These are phyloP conservation scores for Erigeron philadelphicus DNA, from an alignment of 140 eudicot genomes.

Conservation along the genomic window DNA sequence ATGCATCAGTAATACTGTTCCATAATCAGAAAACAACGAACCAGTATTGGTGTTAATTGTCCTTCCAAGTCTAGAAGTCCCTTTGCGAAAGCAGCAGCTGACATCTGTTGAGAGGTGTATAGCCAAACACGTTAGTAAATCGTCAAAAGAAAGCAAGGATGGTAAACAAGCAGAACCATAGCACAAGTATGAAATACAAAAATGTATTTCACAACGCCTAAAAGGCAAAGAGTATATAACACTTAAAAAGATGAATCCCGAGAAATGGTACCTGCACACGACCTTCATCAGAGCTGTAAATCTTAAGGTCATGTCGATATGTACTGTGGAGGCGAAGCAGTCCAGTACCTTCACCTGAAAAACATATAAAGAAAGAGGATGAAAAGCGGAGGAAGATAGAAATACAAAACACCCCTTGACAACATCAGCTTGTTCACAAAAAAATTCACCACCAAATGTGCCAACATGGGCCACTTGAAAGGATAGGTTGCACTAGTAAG, in stretches of 20 bases:
- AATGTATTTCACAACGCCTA: slow-evolving; percentile 4
- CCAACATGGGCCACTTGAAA: slow-evolving; percentile 11
- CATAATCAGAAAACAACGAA: slow-evolving; percentile 25
- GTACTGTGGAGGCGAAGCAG: slow-evolving; percentile 98
- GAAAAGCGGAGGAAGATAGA: not conserved
- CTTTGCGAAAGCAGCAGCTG: slow-evolving; percentile 99
- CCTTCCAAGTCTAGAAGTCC: slow-evolving; percentile 99
- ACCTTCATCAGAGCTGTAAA: slow-evolving; percentile 98
- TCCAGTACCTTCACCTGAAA: slow-evolving; percentile 97
- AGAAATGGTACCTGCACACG: slow-evolving; percentile 74
- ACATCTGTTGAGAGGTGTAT: slow-evolving; percentile 58
- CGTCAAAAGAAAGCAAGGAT: slow-evolving; percentile 11
- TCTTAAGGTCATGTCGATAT: slow-evolving; percentile 93
- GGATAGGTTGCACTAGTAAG: slow-evolving; percentile 7
- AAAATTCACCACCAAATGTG: not conserved
- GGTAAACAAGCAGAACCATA: not conserved
- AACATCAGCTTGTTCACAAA: not conserved
- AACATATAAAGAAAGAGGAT: slow-evolving; percentile 1
- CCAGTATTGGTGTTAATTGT: slow-evolving; percentile 92
- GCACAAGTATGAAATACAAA: not conserved
- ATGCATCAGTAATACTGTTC: slow-evolving; percentile 12
- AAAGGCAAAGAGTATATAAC: not conserved
- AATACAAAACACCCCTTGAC: not conserved
- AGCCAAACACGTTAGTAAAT: slow-evolving; percentile 15
- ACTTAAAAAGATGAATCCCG: not conserved